A percentile compares a stretch with the other conserved stretches of the same genome.
Conservation (phyloP, 495 filamentous ascomycete species). For the Penicillium manginii region DNA sequence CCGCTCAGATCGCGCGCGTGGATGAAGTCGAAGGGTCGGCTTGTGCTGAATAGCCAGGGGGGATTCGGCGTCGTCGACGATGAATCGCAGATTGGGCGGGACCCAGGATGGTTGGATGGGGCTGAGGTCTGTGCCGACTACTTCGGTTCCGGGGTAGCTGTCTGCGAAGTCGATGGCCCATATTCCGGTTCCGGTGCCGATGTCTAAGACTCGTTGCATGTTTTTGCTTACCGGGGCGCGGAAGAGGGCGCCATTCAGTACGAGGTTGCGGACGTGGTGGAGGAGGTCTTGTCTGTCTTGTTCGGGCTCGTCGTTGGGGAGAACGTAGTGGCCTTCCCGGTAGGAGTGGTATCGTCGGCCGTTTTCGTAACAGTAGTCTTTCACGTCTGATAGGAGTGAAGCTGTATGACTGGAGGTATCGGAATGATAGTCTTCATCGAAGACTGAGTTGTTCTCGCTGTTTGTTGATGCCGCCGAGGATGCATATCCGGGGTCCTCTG, state of each 20-base stretch:
- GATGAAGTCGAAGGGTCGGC: slow-evolving; percentile 49
- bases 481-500: slow-evolving; percentile 10
- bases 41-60: slow-evolving; percentile 52
- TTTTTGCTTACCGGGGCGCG: slow-evolving; percentile 59
- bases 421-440: slow-evolving; percentile 26
- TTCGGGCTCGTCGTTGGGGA: slow-evolving; percentile 50
- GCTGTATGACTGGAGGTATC: slow-evolving; percentile 32
- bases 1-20: slow-evolving; percentile 53
- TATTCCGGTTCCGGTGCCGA: slow-evolving; percentile 69
- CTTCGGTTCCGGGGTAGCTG: slow-evolving; percentile 54
- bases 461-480: slow-evolving; percentile 21
- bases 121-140: slow-evolving; percentile 43
- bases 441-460: slow-evolving; percentile 21
- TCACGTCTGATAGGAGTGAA: slow-evolving; percentile 29
- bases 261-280: slow-evolving; percentile 53
- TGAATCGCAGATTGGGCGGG: slow-evolving; percentile 51
- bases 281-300: slow-evolving; percentile 50
- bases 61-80: slow-evolving; percentile 54
- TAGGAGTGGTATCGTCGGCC: slow-evolving; percentile 71
- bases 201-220: slow-evolving; percentile 65
- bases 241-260: slow-evolving; percentile 60
- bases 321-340: slow-evolving; percentile 63
- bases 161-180: slow-evolving; percentile 68
- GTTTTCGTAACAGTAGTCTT: slow-evolving; percentile 52
- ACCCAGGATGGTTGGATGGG: slow-evolving; percentile 41